phyloP scores from a whole-genome alignment of 495 filamentous ascomycete species.

The Aspergillus homomorphus region DNA sequence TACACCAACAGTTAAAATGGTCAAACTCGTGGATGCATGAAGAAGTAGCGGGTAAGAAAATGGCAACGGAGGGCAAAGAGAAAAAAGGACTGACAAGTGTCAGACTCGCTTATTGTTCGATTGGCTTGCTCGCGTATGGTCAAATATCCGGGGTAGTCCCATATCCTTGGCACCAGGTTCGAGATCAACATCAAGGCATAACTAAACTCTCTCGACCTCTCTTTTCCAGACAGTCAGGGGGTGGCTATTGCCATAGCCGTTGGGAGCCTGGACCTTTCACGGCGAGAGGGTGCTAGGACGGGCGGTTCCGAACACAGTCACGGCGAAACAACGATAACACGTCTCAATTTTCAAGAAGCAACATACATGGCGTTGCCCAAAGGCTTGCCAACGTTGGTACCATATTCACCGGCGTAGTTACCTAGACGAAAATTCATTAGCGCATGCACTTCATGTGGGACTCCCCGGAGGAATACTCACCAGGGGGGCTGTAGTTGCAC shows the following conservation, averaged over 20 bases:
- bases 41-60: not conserved
- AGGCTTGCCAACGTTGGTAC: slow-evolving; percentile 57
- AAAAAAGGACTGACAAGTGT: slow-evolving; percentile 9
- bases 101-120: slow-evolving; percentile 10
- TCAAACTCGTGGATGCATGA: not conserved
- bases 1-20: not conserved
- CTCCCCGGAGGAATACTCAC: slow-evolving; percentile 35
- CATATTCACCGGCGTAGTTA: slow-evolving; percentile 66
- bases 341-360: slow-evolving; percentile 19
- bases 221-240: not conserved
- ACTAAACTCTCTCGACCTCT: not conserved
- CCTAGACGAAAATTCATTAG: slow-evolving; percentile 45
- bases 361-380: slow-evolving; percentile 33
- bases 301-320: not conserved
- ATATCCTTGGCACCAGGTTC: not conserved
- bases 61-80: not conserved
- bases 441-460: not conserved
- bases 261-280: not conserved
- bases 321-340: slow-evolving; percentile 2
- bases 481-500: slow-evolving; percentile 81
- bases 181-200: not conserved
- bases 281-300: not conserved
- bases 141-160: slow-evolving; percentile 1
- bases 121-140: not conserved
- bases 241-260: not conserved